Evolutionary conservation across 768 basidiomycete species (phyloP).

Genomic region (Neoboletus subvelutipes): DNA sequence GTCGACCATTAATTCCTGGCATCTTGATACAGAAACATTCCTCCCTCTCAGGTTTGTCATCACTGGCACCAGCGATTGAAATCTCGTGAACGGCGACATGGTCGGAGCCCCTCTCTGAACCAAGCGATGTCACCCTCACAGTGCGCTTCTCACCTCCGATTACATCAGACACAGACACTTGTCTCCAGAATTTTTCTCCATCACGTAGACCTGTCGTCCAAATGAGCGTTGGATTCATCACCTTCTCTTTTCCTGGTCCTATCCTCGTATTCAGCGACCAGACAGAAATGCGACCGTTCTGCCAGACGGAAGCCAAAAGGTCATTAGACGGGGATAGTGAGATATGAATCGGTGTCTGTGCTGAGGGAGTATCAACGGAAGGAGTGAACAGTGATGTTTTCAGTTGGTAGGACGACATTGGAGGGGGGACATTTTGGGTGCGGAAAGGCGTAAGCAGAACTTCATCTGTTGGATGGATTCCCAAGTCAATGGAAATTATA

Average conservation of each 20-base stretch:
- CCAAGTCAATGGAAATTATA: not conserved
- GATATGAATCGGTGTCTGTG: conserved; percentile 58
- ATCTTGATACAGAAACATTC: conserved; percentile 22
- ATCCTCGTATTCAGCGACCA: conserved; percentile 70
- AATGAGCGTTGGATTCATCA: conserved; percentile 51
- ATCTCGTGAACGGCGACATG: conserved; percentile 32
- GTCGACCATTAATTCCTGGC: conserved; percentile 45
- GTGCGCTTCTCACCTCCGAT: conserved; percentile 1
- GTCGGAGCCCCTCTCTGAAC: conserved; percentile 37
- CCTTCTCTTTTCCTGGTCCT: conserved; percentile 53
- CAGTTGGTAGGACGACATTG: conserved; percentile 75
- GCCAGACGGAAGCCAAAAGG: conserved; percentile 65
- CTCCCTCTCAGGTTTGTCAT: conserved; percentile 1
- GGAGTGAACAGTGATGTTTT: conserved; percentile 21
- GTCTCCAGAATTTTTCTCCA: conserved; percentile 27
- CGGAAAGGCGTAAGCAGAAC: conserved; percentile 91
- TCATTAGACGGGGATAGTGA: conserved; percentile 61
- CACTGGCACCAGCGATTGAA: not conserved
- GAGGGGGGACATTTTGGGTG: conserved; percentile 95
- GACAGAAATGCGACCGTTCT: conserved; percentile 62
- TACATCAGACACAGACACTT: conserved; percentile 24
- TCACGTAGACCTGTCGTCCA: conserved; percentile 33
- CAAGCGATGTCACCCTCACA: conserved; percentile 39
- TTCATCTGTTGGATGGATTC: conserved; percentile 45
- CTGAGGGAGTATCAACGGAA: not conserved